Evolutionary conservation across 495 filamentous ascomycete genomes (phyloP).

Genomic region (Oidiodendron maius): DNA sequence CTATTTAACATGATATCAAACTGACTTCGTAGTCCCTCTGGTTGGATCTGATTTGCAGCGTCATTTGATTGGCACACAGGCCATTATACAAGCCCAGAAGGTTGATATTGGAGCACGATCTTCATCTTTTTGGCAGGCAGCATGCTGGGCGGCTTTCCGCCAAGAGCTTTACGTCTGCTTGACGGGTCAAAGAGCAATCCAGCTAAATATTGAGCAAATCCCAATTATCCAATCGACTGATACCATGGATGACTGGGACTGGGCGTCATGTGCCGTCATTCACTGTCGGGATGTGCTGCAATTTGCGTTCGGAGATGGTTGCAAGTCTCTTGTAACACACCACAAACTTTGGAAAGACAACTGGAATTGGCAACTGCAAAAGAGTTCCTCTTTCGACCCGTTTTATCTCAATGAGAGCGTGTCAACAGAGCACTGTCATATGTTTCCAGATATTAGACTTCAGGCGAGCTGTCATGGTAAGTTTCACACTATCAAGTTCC

Average conservation of each 20-base stretch:
- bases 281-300: not conserved
- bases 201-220: not conserved
- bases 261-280: not conserved
- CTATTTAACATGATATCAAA: not conserved
- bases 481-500: no score
- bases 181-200: not conserved
- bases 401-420: not conserved
- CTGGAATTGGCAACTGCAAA: not conserved
- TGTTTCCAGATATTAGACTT: not conserved
- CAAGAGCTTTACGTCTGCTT: not conserved
- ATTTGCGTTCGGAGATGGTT: not conserved
- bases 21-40: conserved; percentile 8
- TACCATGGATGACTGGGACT: not conserved
- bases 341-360: not conserved
- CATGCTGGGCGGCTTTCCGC: not conserved
- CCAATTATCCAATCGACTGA: not conserved
- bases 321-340: not conserved
- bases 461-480: not conserved
- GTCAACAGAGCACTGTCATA: not conserved
- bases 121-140: not conserved
- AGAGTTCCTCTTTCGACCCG: not conserved
- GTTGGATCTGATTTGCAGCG: conserved; percentile 28
- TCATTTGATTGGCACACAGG: not conserved
- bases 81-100: not conserved
- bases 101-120: not conserved